Base-by-base conservation (phyloP, 108 stramenopile species). In the Fistulifera pelliculosa region DNA sequence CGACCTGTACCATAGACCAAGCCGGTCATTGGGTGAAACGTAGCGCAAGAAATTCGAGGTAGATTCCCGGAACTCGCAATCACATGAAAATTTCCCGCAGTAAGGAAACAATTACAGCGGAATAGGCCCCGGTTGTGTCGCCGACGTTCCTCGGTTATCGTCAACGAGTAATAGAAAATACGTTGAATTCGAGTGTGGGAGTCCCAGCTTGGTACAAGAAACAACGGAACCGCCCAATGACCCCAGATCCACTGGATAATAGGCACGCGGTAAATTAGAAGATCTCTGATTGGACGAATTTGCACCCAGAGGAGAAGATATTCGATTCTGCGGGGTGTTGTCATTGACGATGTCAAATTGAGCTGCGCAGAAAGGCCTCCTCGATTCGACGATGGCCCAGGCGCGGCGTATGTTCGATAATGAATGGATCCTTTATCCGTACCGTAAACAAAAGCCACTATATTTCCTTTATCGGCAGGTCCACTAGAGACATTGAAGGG, bases 401-500 rank as follows among this genome's bases (percentile, higher is more conserved):
- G 51, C 13, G 66, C 27, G 2, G 73, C 60, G 58, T 83, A 85
- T 4, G 67, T 68, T 43, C 89, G 70, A 49, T 58, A 74, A 58
- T 91, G 85, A 17, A 91, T 52, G 16, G 75, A 67, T 42, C 85
- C 89, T 38, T 79, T 71, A 56, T 91, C 89, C 13, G 84, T 84
- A 0, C 89, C 89, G 48, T 78, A 76, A 15, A 82, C 68, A 23
- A 84, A 61, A 0, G 80, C 67, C 10, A 64, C 54, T 19, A 62
- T 64, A 8, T 48, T 58, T 39, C 38, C 42, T 10, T 52, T 49
- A 21, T 57, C 54, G 18, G 39, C 31, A 16, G 56, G 47, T 26
- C 60, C 61, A 12, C 39, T 51, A 7, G 66, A 28, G 11, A 53
- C 27, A 44, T 64, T 57, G 35, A 71, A 69, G 71, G 70, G 48